Conservation (phyloP, 2,329 filamentous ascomycete genomes). For the Aspergillus proliferans region DNA sequence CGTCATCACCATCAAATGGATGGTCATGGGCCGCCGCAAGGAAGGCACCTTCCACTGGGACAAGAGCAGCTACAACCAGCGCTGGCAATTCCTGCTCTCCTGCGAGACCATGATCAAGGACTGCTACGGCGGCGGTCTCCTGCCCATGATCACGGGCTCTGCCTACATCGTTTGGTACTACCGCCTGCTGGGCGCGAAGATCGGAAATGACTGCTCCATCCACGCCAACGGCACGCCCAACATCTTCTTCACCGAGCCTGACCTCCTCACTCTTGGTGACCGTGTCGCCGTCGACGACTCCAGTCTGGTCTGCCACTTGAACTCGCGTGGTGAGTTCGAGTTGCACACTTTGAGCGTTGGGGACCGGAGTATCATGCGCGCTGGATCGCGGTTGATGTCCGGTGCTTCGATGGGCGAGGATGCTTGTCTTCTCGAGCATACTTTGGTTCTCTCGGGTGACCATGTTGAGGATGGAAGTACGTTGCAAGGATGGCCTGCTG, state of each 20-base stretch:
- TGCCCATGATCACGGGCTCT: conserved; percentile 50
- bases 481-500: conserved; percentile 53
- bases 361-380: conserved; percentile 47
- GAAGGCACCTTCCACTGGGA: conserved; percentile 56
- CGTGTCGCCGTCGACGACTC: conserved; percentile 52
- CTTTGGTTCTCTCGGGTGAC: conserved; percentile 53
- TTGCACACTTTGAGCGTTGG: conserved; percentile 49
- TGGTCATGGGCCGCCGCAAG: conserved; percentile 45
- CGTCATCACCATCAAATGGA: conserved; percentile 48
- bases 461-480: conserved; percentile 46
- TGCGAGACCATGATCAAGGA: conserved; percentile 47
- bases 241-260: conserved; percentile 53
- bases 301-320: conserved; percentile 52
- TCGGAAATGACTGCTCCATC: conserved; percentile 51
- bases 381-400: conserved; percentile 47
- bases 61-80: conserved; percentile 51
- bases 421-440: conserved; percentile 52
- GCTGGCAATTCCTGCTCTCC: conserved; percentile 51
- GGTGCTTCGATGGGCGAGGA: conserved; percentile 50
- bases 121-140: conserved; percentile 48
- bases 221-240: conserved; percentile 50
- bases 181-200: conserved; percentile 47
- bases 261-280: conserved; percentile 49
- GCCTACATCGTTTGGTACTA: conserved; percentile 51
- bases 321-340: conserved; percentile 52